Conservation (phyloP, 176 grass and related monocot species). For the Elymus sibiricus region DNA sequence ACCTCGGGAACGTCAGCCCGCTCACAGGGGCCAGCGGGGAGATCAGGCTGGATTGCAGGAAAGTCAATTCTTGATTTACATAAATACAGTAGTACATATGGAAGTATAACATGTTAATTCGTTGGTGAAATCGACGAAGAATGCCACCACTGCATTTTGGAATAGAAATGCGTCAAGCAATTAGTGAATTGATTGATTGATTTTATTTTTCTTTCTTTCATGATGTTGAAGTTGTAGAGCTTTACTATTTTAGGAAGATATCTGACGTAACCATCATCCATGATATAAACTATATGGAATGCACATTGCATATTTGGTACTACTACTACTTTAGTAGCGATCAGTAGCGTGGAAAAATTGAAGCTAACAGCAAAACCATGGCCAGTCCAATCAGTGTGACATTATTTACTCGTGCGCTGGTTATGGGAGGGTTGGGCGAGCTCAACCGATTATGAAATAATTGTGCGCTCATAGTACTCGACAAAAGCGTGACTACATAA, state of each 20-base stretch:
- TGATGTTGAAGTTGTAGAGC: too few species aligned
- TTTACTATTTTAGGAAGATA: neutral
- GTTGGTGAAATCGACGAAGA: neutral
- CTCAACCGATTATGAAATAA: neutral
- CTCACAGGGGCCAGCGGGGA: constrained; percentile 54
- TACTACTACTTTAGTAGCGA: neutral
- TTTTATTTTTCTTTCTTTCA: neutral
- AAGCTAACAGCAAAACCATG: too few species aligned
- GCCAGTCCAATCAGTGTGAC: neutral
- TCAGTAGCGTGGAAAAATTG: neutral
- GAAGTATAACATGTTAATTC: neutral
- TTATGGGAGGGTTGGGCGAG: neutral
- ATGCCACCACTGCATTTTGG: neutral
- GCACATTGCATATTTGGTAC: neutral
- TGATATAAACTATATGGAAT: neutral
- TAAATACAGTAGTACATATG: neutral
- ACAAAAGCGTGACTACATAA: neutral
- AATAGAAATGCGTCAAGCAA: neutral
- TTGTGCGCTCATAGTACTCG: neutral
- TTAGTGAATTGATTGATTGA: neutral
- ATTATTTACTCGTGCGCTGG: neutral
- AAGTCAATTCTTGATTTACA: constrained; percentile 37
- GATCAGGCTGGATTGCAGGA: constrained; percentile 77
- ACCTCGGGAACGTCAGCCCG: constrained; percentile 52
- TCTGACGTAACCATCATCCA: neutral